Evolutionary conservation across 495 filamentous ascomycete species (phyloP).

Genomic region (Penicillium parvum): DNA sequence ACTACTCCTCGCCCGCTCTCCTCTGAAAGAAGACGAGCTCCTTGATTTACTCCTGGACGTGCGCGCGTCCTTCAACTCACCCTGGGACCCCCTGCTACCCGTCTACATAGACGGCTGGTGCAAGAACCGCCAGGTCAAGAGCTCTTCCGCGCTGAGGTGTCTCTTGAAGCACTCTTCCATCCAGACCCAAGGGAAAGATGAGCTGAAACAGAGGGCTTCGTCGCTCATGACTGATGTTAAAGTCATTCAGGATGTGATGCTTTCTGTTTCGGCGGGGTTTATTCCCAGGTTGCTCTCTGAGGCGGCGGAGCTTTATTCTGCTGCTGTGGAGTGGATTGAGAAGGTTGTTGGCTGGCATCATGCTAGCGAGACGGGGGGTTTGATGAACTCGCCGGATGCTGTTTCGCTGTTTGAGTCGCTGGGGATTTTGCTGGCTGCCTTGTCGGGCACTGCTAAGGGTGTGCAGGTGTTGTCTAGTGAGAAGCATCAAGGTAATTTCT

Average conservation of each 20-base stretch:
- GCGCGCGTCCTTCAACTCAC: conserved; percentile 39
- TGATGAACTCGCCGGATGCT: conserved; percentile 39
- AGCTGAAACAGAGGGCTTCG: conserved; percentile 17
- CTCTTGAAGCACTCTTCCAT: conserved; percentile 56
- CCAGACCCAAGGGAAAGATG: conserved; percentile 22
- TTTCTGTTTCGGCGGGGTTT: conserved; percentile 34
- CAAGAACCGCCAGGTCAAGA: conserved; percentile 48
- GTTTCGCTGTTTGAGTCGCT: conserved; percentile 43
- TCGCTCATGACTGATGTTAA: conserved; percentile 46
- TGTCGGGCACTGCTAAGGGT: conserved; percentile 38
- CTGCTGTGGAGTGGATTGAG: conserved; percentile 38
- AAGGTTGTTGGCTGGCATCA: conserved; percentile 38
- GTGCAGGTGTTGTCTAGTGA: conserved; percentile 35
- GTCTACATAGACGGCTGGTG: conserved; percentile 62
- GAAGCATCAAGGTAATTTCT: conserved; percentile 38
- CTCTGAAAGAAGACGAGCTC: conserved; percentile 38
- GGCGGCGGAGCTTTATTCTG: conserved; percentile 31
- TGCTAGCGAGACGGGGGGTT: conserved; percentile 24
- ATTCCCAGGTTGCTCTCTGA: conserved; percentile 31
- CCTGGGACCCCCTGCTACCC: conserved; percentile 60
- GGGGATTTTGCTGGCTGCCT: conserved; percentile 40
- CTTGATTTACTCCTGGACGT: conserved; percentile 58
- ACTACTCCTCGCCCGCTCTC: conserved; percentile 29
- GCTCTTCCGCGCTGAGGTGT: conserved; percentile 52
- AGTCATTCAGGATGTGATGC: conserved; percentile 42